These are phyloP conservation scores for Fusarium vanettenii DNA, from an alignment of 2,329 filamentous ascomycete species.

Conservation along the genomic window DNA sequence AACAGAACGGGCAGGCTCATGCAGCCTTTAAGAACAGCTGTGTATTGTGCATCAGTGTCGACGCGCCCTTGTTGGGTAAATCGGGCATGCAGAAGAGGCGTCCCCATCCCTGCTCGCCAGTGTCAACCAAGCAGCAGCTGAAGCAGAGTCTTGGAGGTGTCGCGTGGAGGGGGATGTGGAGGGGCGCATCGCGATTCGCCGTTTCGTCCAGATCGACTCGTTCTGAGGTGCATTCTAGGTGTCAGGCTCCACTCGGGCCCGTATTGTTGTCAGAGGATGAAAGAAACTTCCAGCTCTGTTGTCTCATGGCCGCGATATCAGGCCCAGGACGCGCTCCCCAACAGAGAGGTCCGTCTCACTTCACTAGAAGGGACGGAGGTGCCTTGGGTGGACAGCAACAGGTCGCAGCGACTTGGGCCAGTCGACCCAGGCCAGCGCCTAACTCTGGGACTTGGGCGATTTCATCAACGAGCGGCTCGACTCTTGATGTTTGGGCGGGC, in stretches of 20 bases:
- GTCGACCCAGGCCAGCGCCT: constrained; percentile 36
- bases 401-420: constrained; percentile 30
- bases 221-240: constrained; percentile 8
- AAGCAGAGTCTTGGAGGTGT: constrained; percentile 16
- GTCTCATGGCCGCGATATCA: constrained; percentile 43
- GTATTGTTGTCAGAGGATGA: constrained; percentile 9
- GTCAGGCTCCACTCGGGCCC: constrained; percentile 22
- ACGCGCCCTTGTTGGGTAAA: constrained; percentile 13
- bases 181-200: constrained; percentile 24
- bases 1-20: constrained; percentile 26
- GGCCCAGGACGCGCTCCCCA: constrained; percentile 30
- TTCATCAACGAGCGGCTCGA: constrained; percentile 33
- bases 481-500: constrained; percentile 21
- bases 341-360: constrained; percentile 28
- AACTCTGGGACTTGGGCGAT: constrained; percentile 31
- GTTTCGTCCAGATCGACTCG: constrained; percentile 25
- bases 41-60: constrained; percentile 19
- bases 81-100: constrained; percentile 15
- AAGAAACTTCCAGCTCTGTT: constrained; percentile 21
- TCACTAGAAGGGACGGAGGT: constrained; percentile 19
- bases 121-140: constrained; percentile 21
- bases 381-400: constrained; percentile 23
- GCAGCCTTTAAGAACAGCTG: constrained; percentile 42
- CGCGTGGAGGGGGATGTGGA: constrained; percentile 11
- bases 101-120: constrained; percentile 14